Percentiles rank a stretch among this genome's conserved stretches.
These are phyloP conservation scores for Suhomyces ambrosiae DNA, from an alignment of 1,139 yeast species.

Conservation along the genomic window DNA sequence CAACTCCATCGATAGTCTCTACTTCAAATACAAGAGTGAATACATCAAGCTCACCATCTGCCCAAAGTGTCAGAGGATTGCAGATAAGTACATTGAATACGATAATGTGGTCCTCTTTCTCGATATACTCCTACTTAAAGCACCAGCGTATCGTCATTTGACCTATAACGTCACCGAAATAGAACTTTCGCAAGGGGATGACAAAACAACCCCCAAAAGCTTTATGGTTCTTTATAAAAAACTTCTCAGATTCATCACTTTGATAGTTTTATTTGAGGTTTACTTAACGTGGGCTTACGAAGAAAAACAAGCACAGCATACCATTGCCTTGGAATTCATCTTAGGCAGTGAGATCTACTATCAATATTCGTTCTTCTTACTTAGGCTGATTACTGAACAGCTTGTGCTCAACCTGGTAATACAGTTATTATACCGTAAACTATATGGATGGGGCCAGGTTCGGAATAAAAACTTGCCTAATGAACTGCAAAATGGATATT, in stretches of 20 bases:
- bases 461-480: conserved; percentile 23
- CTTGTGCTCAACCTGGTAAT: conserved; percentile 53
- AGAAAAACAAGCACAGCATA: conserved; percentile 54
- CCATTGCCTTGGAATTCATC: conserved; percentile 32
- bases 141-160: conserved; percentile 88
- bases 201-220: background rate
- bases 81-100: conserved; percentile 89
- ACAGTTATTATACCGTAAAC: conserved; percentile 41
- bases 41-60: conserved; percentile 85
- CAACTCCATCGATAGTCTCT: conserved; percentile 60
- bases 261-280: conserved; percentile 82
- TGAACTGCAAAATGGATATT: conserved; percentile 26
- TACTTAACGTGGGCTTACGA: conserved; percentile 91
- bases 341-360: conserved; percentile 46
- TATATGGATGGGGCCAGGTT: conserved; percentile 33
- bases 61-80: conserved; percentile 66
- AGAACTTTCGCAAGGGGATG: too few relatives aligned
- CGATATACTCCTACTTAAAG: conserved; percentile 78
- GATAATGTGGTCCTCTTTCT: conserved; percentile 83
- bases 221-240: conserved; percentile 23
- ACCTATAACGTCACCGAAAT: conserved; percentile 69
- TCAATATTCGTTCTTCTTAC: conserved; percentile 71
- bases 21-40: conserved; percentile 71
- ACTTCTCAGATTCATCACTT: conserved; percentile 54
- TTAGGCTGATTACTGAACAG: conserved; percentile 64